phyloP scores from a whole-genome alignment of 73 alveolate species.

The Paramecium primaurelia region DNA sequence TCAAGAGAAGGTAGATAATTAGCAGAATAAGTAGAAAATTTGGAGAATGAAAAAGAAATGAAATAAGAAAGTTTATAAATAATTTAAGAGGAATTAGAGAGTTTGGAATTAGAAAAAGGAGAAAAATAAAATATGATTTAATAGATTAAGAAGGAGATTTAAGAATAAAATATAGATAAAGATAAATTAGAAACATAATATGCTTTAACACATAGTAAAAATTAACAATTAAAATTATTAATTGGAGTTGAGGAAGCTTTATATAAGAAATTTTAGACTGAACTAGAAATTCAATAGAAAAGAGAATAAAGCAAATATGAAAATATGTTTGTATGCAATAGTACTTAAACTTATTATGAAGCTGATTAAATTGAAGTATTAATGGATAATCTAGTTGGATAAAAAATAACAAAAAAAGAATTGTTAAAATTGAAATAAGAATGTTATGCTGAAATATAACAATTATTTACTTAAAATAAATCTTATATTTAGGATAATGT shows the following conservation, averaged over 20 bases:
- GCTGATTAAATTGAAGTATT: neutral
- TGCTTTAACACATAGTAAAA: neutral
- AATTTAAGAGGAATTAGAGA: neutral
- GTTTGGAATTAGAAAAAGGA: conserved; percentile 16
- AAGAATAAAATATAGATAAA: neutral
- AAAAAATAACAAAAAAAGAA: neutral
- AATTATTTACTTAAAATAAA: neutral
- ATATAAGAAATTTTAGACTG: neutral
- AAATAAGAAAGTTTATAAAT: neutral
- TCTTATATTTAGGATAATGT: neutral
- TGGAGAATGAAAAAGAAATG: conserved; percentile 1
- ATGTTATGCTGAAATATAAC: neutral
- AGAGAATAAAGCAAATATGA: neutral
- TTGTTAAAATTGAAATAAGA: neutral
- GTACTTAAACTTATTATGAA: neutral
- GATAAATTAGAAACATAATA: neutral
- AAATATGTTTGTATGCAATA: neutral
- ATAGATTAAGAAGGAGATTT: neutral
- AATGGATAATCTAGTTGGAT: neutral
- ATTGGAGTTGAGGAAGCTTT: conserved; percentile 16
- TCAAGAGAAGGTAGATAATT: neutral
- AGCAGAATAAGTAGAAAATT: neutral
- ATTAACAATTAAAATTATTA: neutral
- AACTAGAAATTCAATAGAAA: neutral
- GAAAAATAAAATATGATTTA: neutral